Conservation (phyloP, 495 filamentous ascomycete genomes). For the Parathielavia appendiculata region DNA sequence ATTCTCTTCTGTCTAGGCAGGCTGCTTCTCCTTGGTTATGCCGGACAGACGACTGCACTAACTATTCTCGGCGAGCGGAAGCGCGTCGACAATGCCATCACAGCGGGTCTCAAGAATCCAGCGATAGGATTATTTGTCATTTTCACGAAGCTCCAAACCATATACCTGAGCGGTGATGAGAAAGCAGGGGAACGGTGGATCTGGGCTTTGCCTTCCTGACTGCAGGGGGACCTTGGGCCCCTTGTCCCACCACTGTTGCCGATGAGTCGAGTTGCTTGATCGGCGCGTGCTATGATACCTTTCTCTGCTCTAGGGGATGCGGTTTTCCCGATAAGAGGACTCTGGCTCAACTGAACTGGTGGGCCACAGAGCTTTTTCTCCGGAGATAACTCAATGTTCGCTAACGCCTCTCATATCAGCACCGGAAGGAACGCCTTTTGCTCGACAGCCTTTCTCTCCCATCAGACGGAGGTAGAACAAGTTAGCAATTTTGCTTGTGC, state of each 20-base stretch:
- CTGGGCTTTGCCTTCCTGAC: conserved; percentile 1
- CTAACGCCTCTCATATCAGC: not conserved
- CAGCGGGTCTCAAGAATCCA: not conserved
- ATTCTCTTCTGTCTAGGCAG: not conserved
- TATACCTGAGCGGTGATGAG: not conserved
- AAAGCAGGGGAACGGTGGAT: not conserved
- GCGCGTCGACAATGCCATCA: not conserved
- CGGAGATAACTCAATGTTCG: not conserved
- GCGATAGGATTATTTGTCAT: not conserved
- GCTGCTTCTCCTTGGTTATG: not conserved
- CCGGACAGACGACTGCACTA: not conserved
- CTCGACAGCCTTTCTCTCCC: not conserved
- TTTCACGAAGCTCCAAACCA: not conserved
- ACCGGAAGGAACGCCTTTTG: not conserved
- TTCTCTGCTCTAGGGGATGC: not conserved
- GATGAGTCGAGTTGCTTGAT: not conserved
- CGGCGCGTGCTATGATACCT: not conserved
- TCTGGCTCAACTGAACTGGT: not conserved
- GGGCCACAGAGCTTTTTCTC: not conserved
- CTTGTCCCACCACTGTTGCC: not conserved
- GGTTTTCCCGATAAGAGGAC: not conserved
- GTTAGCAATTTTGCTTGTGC: not conserved
- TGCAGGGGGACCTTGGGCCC: not conserved
- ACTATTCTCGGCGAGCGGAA: not conserved
- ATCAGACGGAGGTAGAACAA: not conserved